These are phyloP conservation scores for Pseudomassariella vexata DNA, from an alignment of 2,329 filamentous ascomycete species.

Conservation along the genomic window DNA sequence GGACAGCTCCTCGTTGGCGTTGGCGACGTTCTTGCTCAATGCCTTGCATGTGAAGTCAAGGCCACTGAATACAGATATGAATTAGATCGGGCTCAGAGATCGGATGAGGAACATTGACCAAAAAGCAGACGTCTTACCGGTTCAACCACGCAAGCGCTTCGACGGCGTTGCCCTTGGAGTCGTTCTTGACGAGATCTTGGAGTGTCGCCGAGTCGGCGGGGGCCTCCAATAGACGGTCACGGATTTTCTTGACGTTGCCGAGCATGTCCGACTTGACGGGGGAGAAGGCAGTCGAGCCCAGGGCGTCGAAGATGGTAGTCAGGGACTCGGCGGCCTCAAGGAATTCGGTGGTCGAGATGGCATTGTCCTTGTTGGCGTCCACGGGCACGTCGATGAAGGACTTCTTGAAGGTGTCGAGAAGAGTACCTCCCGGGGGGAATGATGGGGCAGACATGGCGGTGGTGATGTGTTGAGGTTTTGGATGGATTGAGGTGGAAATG, in stretches of 20 bases:
- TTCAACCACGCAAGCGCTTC: conserved; percentile 89
- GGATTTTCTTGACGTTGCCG: conserved; percentile 95
- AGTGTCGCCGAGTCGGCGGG: conserved; percentile 76
- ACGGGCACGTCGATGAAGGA: conserved; percentile 82
- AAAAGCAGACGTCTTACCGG: conserved; percentile 51
- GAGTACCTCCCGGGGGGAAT: conserved; percentile 64
- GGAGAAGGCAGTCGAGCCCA: conserved; percentile 71
- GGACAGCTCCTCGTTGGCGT: conserved; percentile 67
- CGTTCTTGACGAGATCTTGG: conserved; percentile 78
- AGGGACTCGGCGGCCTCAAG: conserved; percentile 86
- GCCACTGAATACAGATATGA: too few species aligned
- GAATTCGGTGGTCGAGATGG: conserved; percentile 78
- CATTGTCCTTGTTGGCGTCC: conserved; percentile 66
- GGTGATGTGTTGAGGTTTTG: conserved; percentile 4
- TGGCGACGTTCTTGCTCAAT: conserved; percentile 69
- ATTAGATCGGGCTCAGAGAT: background rate
- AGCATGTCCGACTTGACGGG: conserved; percentile 88
- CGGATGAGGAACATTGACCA: background rate
- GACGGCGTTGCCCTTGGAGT: conserved; percentile 83
- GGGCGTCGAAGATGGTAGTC: conserved; percentile 73
- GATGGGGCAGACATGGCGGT: conserved; percentile 44
- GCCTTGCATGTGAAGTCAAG: conserved; percentile 90
- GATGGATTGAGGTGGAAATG: conserved; percentile 10
- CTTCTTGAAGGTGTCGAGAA: conserved; percentile 78
- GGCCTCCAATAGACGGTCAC: conserved; percentile 71